A percentile compares a stretch with the other conserved stretches of the same genome.
Evolutionary conservation across 2,329 filamentous ascomycete species (phyloP).

Genomic region (Apiospora sp.): DNA sequence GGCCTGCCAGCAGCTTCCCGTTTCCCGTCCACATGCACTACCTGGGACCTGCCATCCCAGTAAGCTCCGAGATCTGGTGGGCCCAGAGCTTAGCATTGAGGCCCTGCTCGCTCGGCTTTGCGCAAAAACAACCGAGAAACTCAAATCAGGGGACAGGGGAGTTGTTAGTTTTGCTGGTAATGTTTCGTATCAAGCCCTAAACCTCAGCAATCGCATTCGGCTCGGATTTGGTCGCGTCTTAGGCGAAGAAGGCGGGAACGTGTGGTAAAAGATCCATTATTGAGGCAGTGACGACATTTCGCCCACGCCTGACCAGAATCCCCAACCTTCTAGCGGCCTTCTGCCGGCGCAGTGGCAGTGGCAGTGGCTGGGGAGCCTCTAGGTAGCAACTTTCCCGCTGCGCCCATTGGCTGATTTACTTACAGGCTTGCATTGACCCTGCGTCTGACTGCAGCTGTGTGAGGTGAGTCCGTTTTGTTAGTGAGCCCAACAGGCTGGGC

Average conservation of each 20-base stretch:
- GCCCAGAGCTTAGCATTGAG: background rate
- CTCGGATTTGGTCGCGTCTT: background rate
- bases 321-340: constrained; percentile 14
- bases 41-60: background rate
- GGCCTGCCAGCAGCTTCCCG: background rate
- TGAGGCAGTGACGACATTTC: background rate
- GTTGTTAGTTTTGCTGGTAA: background rate
- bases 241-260: background rate
- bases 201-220: background rate
- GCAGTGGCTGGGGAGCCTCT: background rate
- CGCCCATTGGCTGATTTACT: background rate
- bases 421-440: constrained; percentile 1
- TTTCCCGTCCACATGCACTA: background rate
- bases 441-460: background rate
- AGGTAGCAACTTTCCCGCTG: background rate
- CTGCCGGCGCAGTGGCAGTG: constrained; percentile 17
- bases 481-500: background rate
- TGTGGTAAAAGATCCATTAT: constrained; percentile 6
- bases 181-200: background rate
- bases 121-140: constrained; percentile 3
- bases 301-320: constrained; percentile 11
- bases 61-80: background rate
- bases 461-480: background rate
- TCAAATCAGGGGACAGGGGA: constrained; percentile 12
- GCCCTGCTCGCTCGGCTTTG: constrained; percentile 5